phyloP scores from a whole-genome alignment of 2,329 filamentous ascomycete genomes.

The Monosporascus sp. region DNA sequence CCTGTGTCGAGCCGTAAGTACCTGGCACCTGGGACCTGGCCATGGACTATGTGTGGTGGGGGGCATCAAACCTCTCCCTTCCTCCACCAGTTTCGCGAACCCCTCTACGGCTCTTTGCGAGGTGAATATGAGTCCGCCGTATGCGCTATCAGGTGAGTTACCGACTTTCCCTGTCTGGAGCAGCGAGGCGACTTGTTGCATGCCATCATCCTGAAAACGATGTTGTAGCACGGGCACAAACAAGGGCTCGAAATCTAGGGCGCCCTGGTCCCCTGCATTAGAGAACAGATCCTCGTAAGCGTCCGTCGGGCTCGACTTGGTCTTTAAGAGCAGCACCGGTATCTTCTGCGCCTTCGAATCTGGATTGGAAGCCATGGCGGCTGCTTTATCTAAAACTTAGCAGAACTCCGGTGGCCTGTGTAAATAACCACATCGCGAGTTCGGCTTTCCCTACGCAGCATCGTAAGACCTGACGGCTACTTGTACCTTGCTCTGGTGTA shows the following conservation, averaged over 20 bases:
- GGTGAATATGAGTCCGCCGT: slow-evolving; percentile 78
- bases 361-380: slow-evolving; percentile 11
- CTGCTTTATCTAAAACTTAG: background rate
- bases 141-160: slow-evolving; percentile 34
- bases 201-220: slow-evolving; percentile 54
- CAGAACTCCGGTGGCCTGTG: background rate
- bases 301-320: slow-evolving; percentile 65
- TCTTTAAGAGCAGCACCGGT: slow-evolving; percentile 72
- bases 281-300: slow-evolving; percentile 66
- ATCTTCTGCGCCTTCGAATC: slow-evolving; percentile 18
- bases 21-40: background rate
- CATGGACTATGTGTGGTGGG: slow-evolving; percentile 21
- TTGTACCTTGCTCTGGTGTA: no score
- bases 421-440: no score
- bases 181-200: slow-evolving; percentile 46
- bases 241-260: slow-evolving; percentile 50
- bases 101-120: slow-evolving; percentile 80
- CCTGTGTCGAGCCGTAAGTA: background rate
- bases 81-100: slow-evolving; percentile 58
- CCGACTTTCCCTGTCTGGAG: slow-evolving; percentile 42
- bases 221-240: slow-evolving; percentile 79
- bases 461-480: no score
- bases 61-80: slow-evolving; percentile 36
- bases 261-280: slow-evolving; percentile 27
- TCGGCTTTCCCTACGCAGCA: no score